Base-by-base conservation (phyloP, 371 early-diverging fungal genomes). In the Globomyces sp. region DNA sequence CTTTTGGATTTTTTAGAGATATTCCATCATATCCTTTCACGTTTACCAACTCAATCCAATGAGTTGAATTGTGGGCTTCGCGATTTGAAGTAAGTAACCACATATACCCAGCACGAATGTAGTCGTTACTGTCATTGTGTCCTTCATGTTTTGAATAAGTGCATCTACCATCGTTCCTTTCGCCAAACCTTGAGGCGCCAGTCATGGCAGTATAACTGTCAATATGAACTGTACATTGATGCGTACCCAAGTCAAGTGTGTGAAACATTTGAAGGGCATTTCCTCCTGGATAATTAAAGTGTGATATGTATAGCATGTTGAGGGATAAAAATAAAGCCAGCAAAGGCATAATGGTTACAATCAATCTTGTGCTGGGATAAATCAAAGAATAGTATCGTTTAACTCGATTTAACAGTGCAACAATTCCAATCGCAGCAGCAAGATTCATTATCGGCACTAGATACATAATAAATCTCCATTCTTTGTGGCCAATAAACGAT, bases 391-490 rank as follows among this genome's bases (percentile, higher is more conserved):
- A 44, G 44, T 58, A 43, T 10, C 44, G 13, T 47, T 8, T 8
- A 47, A 47, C 47, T 8, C 8, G 11, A 6, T 47, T 47, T 47
- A 11, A 47, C 8, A 47, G 47, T 47, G 8, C 11, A 11, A 8
- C 47, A 6, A 47, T 8, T 3, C 42, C 58, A 10, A 44, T 64
- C 0, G 91, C 92, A 1, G 93, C 92, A 49, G 86, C 85, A 2
- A 88, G 64, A 64, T 96, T 96, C 58, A 92, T 75, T 6, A 94
- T 67, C 0, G 98, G 98, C 3, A 98, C 77, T 2, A 88, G 84
- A 40, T 94, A 93, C 3, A 97, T 70, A 3, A 98, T 84, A 72
- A 99, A 99, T 10, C 99, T 83, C 95, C 95, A 95, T 72, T 99
- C 99, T 77, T 99, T 99, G 77, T 99, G 99, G 2, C 87, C 87